Evolutionary conservation across 257 asterid genomes (phyloP), one percentile per base, ranked within the genome.

Genomic region (Cinchona pubescens): DNA sequence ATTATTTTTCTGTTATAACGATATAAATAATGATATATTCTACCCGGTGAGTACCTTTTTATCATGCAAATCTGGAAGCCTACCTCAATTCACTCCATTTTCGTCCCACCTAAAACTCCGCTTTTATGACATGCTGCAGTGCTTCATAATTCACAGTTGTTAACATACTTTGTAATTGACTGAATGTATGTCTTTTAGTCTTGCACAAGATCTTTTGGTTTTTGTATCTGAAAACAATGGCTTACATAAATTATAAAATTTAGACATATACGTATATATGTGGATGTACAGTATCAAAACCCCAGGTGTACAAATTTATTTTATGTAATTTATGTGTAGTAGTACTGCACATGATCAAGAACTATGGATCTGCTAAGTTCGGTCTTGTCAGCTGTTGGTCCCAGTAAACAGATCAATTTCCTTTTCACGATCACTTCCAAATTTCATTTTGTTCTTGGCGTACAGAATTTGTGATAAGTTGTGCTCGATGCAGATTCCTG

Each of bases 401-500:
- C 29, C 68, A 7, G 37, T 25, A 2, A 59, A 58, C 56, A 71
- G 67, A 25, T 35, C 37, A 35, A 15, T 32, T 71, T 71, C 30
- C 30, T n/a, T 76, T 42, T 35, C 16, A 12, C 4, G 38, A 68
- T 37, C 55, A 2, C 61, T 40, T 42, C 13, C 21, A 58, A 43
- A 60, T 69, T 69, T 32, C 23, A 21, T 58, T 58, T 66, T 60
- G 40, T 8, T 14, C 42, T 56, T 37, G 51, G 34, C 43, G 34
- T 43, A 56, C 34, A 68, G 37, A 60, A 13, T 60, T 71, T 56
- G 45, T 80, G 37, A 40, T 69, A 32, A 49, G 23, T 80, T 87
- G 34, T 76, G 35, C 74, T 75, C 66, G 64, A 60, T 85, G 88
- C 96, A 94, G 98, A 89, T 94, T 72, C 98, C 98, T 0, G 98